A percentile compares a stretch with the other conserved stretches of the same genome.
These are phyloP conservation scores for Phytophthora foliorum DNA, from an alignment of 352 stramenopile genomes.

Conservation along the genomic window DNA sequence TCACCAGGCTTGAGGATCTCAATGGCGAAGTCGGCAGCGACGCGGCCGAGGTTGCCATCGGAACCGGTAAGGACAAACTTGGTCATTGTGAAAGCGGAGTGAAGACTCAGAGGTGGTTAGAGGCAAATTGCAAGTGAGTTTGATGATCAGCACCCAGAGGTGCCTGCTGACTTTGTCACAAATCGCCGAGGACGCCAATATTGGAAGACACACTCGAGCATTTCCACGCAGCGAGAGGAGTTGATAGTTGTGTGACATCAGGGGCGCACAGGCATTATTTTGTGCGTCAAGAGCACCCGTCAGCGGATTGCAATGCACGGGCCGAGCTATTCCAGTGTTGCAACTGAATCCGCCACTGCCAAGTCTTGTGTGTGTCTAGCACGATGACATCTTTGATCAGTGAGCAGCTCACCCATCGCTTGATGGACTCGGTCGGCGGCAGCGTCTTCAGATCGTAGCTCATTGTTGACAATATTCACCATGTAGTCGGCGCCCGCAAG, in stretches of 20 bases:
- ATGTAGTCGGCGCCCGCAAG: too few species aligned
- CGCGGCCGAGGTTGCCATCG: slow-evolving; percentile 37
- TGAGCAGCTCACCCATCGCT: too few species aligned
- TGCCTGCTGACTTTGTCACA: neutral
- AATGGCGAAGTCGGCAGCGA: slow-evolving; percentile 36
- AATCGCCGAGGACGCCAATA: slow-evolving; percentile 6
- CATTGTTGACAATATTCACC: too few species aligned
- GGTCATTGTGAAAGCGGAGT: slow-evolving; percentile 18
- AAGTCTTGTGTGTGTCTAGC: too few species aligned
- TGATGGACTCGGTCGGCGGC: too few species aligned
- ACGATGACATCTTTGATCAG: too few species aligned
- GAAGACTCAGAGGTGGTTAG: neutral
- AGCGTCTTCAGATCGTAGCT: too few species aligned
- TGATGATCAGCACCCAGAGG: neutral
- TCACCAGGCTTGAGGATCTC: slow-evolving; percentile 30
- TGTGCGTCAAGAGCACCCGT: slow-evolving; percentile 8
- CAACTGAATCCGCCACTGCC: slow-evolving; percentile 1
- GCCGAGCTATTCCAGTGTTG: too few species aligned
- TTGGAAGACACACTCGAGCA: neutral
- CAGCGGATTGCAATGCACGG: neutral
- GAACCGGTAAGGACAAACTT: slow-evolving; percentile 42
- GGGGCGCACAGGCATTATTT: slow-evolving; percentile 22
- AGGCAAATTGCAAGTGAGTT: slow-evolving; percentile 23
- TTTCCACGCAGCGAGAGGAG: slow-evolving; percentile 4
- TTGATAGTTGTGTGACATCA: slow-evolving; percentile 15